phyloP scores from a whole-genome alignment of 1,139 yeast species.

The Keqinozyma sinolaborantium region DNA sequence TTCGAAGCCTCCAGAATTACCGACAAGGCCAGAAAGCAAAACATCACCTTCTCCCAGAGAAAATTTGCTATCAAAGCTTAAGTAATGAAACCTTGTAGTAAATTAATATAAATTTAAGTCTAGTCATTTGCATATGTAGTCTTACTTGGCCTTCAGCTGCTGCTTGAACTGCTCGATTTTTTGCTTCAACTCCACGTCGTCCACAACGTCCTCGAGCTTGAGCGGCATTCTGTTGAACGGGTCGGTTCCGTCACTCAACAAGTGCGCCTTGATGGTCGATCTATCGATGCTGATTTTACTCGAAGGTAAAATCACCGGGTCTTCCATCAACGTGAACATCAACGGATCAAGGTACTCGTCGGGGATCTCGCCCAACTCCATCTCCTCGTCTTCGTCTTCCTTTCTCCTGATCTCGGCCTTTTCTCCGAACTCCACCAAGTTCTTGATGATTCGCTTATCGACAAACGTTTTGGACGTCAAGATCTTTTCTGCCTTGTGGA shows the following conservation, averaged over 20 bases:
- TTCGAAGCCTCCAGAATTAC: constrained; percentile 81
- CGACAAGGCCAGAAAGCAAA: constrained; percentile 87
- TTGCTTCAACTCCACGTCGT: constrained; percentile 62
- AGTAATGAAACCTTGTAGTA: constrained; percentile 19
- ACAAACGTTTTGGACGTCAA: constrained; percentile 53
- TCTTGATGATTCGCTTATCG: constrained; percentile 49
- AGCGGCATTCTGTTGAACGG: constrained; percentile 95
- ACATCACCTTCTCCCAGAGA: constrained; percentile 97
- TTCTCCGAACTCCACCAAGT: constrained; percentile 54
- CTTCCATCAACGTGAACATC: constrained; percentile 93
- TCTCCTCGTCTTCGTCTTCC: constrained; percentile 75
- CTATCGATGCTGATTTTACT: constrained; percentile 83
- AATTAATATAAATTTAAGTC: constrained; percentile 3
- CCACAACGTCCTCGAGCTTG: constrained; percentile 81
- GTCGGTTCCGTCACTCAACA: constrained; percentile 91
- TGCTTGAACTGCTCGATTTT: constrained; percentile 59
- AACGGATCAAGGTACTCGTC: constrained; percentile 96
- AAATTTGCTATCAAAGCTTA: constrained; percentile 98
- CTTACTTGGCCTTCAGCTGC: constrained; percentile 24
- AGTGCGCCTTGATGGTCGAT: constrained; percentile 88
- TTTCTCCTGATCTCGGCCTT: constrained; percentile 59
- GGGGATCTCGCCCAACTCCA: constrained; percentile 89
- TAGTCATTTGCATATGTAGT: constrained; percentile 2
- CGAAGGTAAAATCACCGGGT: constrained; percentile 89
- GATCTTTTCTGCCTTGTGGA: constrained; percentile 68